A percentile compares a stretch with the other conserved stretches of the same genome.
These are phyloP conservation scores for Dipteronia dyeriana DNA, from an alignment of 345 rosid genomes.

Conservation along the genomic window DNA sequence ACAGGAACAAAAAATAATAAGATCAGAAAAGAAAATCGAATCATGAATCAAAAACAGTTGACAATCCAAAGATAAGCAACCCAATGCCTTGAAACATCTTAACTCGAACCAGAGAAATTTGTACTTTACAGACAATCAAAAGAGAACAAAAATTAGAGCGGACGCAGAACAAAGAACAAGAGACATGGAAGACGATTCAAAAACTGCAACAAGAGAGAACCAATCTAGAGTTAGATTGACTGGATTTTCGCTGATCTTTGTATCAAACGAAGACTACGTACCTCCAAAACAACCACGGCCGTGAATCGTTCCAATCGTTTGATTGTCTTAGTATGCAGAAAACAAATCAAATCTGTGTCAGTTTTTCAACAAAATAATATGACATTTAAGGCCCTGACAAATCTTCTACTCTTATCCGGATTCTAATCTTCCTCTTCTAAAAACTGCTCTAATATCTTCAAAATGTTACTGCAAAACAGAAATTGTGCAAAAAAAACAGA, in stretches of 20 bases:
- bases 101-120: not conserved
- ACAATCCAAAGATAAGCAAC: not conserved
- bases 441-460: constrained; percentile 17
- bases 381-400: constrained; percentile 28
- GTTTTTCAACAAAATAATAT: constrained; percentile 29
- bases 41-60: constrained; percentile 4
- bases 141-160: not conserved
- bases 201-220: not conserved
- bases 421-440: constrained; percentile 25
- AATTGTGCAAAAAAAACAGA: not conserved
- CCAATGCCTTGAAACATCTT: not conserved
- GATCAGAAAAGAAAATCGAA: constrained; percentile 1
- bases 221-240: constrained; percentile 11
- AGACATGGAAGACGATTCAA: constrained; percentile 11
- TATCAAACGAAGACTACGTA: constrained; percentile 6
- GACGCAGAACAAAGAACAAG: not conserved
- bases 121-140: not conserved
- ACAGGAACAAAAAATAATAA: not conserved
- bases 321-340: constrained; percentile 16
- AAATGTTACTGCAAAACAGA: constrained; percentile 32
- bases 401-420: constrained; percentile 19
- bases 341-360: constrained; percentile 19
- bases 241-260: not conserved
- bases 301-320: constrained; percentile 11
- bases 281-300: constrained; percentile 13